Percentiles rank a stretch among this genome's conserved stretches.
These are phyloP conservation scores for Sporopachydermia lactativora DNA, from an alignment of 805 yeast species.

Conservation along the genomic window DNA sequence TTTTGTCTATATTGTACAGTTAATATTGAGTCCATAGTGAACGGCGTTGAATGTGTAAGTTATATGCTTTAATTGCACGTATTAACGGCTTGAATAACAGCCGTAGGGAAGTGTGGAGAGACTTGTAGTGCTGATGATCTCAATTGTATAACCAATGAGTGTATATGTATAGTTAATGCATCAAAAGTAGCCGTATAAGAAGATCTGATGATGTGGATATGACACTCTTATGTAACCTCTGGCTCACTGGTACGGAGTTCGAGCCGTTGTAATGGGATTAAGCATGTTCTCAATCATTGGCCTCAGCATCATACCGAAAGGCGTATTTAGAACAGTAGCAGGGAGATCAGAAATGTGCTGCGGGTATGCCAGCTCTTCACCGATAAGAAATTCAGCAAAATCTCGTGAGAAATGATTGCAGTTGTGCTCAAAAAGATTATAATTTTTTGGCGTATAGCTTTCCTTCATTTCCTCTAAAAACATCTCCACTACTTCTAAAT, in stretches of 20 bases:
- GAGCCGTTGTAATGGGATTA: conserved; percentile 15
- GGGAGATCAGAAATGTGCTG: conserved; percentile 38
- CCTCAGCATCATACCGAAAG: conserved; percentile 34
- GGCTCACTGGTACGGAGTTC: conserved; percentile 3
- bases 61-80: no score
- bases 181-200: no score
- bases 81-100: no score
- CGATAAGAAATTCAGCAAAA: conserved; percentile 41
- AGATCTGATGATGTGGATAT: no score
- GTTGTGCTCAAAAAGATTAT: conserved; percentile 47
- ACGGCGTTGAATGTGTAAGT: no score
- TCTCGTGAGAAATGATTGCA: conserved; percentile 57
- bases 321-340: conserved; percentile 32
- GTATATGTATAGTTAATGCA: no score
- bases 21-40: no score
- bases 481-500: conserved; percentile 37
- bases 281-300: conserved; percentile 19
- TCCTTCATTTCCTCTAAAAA: conserved; percentile 35
- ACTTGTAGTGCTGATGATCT: no score
- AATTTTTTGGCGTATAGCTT: conserved; percentile 31
- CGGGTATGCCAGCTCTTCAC: conserved; percentile 33
- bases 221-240: no score
- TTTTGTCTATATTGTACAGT: no score
- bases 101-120: no score
- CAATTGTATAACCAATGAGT: no score